A percentile compares a stretch with the other conserved stretches of the same genome.
Evolutionary conservation across 2,329 filamentous ascomycete species (phyloP).

Genomic region (Stagonosporopsis rhizophila): DNA sequence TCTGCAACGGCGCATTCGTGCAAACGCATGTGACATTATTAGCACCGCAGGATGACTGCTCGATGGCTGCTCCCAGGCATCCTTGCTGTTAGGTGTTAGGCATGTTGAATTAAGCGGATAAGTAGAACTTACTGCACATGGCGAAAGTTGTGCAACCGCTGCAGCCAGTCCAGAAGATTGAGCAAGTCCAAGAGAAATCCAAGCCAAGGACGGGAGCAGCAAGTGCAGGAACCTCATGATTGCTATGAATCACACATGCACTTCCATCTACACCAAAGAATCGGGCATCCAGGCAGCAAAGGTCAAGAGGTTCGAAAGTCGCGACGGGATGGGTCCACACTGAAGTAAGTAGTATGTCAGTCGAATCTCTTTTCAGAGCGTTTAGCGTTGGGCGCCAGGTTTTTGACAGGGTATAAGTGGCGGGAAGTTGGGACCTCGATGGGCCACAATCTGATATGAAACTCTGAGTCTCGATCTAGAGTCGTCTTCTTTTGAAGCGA

Average conservation of each 20-base stretch:
- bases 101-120: neutral
- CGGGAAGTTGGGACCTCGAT: slow-evolving; percentile 4
- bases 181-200: slow-evolving; percentile 23
- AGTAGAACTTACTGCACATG: slow-evolving; percentile 28
- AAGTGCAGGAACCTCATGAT: slow-evolving; percentile 28
- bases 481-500: slow-evolving; percentile 5
- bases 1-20: slow-evolving; percentile 23
- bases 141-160: slow-evolving; percentile 22
- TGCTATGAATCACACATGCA: neutral
- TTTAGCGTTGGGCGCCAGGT: slow-evolving; percentile 4
- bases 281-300: slow-evolving; percentile 4
- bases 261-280: neutral
- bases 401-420: neutral
- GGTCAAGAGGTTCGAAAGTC: neutral
- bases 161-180: slow-evolving; percentile 21
- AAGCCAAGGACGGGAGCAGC: slow-evolving; percentile 26
- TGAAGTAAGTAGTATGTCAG: slow-evolving; percentile 15
- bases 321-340: slow-evolving; percentile 6
- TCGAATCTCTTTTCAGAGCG: slow-evolving; percentile 6
- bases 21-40: slow-evolving; percentile 27
- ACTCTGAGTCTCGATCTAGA: slow-evolving; percentile 13
- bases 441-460: slow-evolving; percentile 11
- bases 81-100: slow-evolving; percentile 18
- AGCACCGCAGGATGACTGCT: slow-evolving; percentile 20
- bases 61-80: slow-evolving; percentile 21